phyloP scores from a whole-genome alignment of 257 asterid species.

The Nicotiana undulata region DNA sequence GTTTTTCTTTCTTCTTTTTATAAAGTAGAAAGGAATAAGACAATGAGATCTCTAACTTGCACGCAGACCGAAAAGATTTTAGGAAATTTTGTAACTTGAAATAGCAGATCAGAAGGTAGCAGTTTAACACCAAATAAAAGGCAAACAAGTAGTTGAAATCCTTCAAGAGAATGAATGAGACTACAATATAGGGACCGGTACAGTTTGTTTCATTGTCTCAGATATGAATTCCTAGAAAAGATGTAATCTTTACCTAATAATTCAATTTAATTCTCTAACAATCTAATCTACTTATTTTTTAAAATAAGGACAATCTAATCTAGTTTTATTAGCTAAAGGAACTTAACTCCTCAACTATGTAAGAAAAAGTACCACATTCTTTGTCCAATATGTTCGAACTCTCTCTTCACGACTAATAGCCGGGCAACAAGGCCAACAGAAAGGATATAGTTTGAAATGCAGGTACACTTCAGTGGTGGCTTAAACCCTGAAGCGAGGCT shows the following conservation, averaged over 20 bases:
- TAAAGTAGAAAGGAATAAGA: background rate
- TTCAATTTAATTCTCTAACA: background rate
- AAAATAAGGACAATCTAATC: background rate
- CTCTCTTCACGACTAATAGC: background rate
- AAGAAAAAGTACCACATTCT: background rate
- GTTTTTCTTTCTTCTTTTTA: background rate
- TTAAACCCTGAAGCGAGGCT: too few species aligned
- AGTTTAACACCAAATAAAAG: background rate
- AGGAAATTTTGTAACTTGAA: background rate
- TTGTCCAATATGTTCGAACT: background rate
- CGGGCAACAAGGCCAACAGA: background rate
- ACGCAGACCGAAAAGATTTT: background rate
- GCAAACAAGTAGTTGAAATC: background rate
- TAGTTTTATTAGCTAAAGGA: background rate
- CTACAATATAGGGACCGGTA: background rate
- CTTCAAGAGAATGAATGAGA: background rate
- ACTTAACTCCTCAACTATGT: background rate
- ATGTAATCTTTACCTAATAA: background rate
- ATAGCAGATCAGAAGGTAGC: background rate
- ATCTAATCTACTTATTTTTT: background rate
- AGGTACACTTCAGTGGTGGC: background rate
- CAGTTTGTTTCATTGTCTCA: background rate
- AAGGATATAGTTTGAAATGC: background rate
- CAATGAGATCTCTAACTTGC: background rate
- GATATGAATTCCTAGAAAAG: background rate